Evolutionary conservation across 176 grass and related monocot species (phyloP).

Genomic region (Miscanthus lutarioriparius): DNA sequence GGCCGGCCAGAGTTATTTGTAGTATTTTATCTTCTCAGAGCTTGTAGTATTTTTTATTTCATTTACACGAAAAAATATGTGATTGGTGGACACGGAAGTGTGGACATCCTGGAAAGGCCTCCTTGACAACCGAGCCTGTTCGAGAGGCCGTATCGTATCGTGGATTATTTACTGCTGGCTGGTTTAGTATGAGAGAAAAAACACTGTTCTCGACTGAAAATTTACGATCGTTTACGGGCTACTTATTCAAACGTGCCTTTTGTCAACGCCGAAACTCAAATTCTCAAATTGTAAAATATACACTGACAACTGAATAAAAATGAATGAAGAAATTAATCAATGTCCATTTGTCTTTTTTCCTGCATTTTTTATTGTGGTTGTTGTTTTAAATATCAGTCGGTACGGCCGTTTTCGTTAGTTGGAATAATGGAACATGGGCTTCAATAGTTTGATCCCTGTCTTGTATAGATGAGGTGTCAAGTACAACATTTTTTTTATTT

Average conservation of each 20-base stretch:
- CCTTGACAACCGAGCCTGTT: too few species aligned
- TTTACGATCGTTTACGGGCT: too few species aligned
- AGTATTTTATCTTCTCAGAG: neutral
- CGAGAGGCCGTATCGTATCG: too few species aligned
- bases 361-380: neutral
- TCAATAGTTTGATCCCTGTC: slow-evolving; percentile 4
- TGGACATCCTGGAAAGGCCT: neutral
- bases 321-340: neutral
- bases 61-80: neutral
- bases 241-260: neutral
- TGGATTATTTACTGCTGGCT: too few species aligned
- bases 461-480: slow-evolving; percentile 10
- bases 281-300: neutral
- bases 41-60: neutral
- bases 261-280: slow-evolving; percentile 10
- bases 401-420: slow-evolving; percentile 26
- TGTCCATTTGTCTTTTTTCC: neutral
- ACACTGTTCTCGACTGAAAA: too few species aligned
- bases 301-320: neutral
- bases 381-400: slow-evolving; percentile 14
- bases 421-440: slow-evolving; percentile 28
- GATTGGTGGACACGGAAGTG: neutral
- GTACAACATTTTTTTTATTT: neutral
- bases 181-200: too few species aligned
- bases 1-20: neutral